Conservation (phyloP, 1,284 basidiomycete species). For the Fomitopsis schrenkii region DNA sequence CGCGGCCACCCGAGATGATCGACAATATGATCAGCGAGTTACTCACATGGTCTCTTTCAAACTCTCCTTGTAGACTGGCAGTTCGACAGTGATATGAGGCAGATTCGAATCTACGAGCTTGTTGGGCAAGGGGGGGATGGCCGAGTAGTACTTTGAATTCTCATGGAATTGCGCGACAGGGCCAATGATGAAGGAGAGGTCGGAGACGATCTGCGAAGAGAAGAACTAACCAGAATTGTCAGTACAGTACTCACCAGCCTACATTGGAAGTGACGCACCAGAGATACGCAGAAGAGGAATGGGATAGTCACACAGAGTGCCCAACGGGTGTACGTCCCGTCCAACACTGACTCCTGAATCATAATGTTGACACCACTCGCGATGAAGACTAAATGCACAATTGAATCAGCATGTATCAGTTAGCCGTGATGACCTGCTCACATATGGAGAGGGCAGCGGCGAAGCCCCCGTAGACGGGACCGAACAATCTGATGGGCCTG, state of each 20-base stretch:
- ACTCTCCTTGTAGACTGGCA: conserved; percentile 82
- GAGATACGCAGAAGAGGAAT: conserved; percentile 67
- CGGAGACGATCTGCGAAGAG: conserved; percentile 55
- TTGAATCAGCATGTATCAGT: neutral
- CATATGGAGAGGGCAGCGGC: conserved; percentile 63
- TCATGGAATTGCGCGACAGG: conserved; percentile 74
- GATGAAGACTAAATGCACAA: conserved; percentile 48
- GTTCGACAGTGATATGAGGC: conserved; percentile 73
- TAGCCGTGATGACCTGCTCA: conserved; percentile 29
- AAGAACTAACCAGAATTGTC: conserved; percentile 47
- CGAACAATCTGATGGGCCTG: conserved; percentile 69
- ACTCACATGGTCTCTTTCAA: conserved; percentile 64
- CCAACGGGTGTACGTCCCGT: conserved; percentile 61
- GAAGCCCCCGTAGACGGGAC: conserved; percentile 74
- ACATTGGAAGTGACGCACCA: conserved; percentile 41
- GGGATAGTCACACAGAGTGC: conserved; percentile 60
- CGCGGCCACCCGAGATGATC: neutral
- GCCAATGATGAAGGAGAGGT: conserved; percentile 58
- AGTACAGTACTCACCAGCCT: neutral
- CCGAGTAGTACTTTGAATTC: conserved; percentile 72
- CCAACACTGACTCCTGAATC: conserved; percentile 65
- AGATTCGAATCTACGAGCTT: conserved; percentile 55
- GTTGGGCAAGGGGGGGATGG: conserved; percentile 53
- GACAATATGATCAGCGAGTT: neutral
- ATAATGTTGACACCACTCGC: conserved; percentile 53